Evolutionary conservation across 306 rosid species (phyloP), one percentile per base, ranked within the genome.

Genomic region (Prunus salicina): DNA sequence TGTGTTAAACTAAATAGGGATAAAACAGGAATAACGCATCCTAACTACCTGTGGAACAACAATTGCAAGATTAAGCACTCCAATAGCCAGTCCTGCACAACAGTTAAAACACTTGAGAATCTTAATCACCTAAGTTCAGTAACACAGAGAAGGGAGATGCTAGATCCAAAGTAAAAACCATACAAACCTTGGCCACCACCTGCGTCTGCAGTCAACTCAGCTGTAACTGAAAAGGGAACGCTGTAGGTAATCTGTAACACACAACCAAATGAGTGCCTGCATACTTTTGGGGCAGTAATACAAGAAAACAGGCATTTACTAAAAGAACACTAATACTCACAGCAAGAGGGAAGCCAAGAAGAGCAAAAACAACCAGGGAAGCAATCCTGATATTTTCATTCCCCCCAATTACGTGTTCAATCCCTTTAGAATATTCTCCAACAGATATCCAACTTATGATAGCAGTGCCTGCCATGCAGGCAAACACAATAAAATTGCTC

Each of bases 331-430:
- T 41, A 63, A 41, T 64, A 85, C 94, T 90, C 86, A 96, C 99
- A 5, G 99, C 97, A 20, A 96, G 98, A 45, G 99, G 99, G 82
- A 96, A 96, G 73, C 99, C 98, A 81, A 96, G 99, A 79, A 96
- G 89, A 66, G 93, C 84, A 88, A 96, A 96, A 62, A 96, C 89
- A 81, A 86, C 85, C 82, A 96, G 87, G 76, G 99, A 86, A 79
- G 93, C 96, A 82, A 67, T 79, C 92, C 82, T 92, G 84, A 96
- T 87, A 12, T 77, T 76, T 24, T 79, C 88, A 83, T 80, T 96
- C 78, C 86, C 97, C 57, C 99, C 99, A 34, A 89, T 86, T 58
- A 84, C 84, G 51, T 91, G 97, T 79, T 89, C 87, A 50, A 91
- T 87, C 68, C 97, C 89, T 74, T 87, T 56, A 51, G 96, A 75